phyloP scores from a whole-genome alignment of 2,329 filamentous ascomycete genomes.

The Hymenoscyphus salicellus region DNA sequence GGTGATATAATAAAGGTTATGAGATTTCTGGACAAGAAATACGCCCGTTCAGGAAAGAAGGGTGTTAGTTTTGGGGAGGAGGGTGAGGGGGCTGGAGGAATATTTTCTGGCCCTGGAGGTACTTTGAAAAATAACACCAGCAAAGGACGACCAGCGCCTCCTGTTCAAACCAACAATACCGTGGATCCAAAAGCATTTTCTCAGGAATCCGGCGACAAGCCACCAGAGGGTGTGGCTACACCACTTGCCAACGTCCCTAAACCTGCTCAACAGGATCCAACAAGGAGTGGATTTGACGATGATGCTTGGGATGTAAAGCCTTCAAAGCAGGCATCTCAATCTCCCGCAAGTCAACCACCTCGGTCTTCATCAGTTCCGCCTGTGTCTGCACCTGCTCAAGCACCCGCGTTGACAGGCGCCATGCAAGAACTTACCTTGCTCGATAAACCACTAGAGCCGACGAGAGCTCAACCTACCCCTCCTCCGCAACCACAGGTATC shows the following conservation, averaged over 20 bases:
- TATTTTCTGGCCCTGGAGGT: constrained; percentile 94
- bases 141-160: constrained; percentile 82
- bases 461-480: constrained; percentile 38
- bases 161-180: constrained; percentile 80
- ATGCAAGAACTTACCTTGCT: constrained; percentile 67
- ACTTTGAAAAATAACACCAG: constrained; percentile 89
- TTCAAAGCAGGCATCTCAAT: constrained; percentile 52
- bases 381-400: constrained; percentile 38
- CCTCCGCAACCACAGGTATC: constrained; percentile 27
- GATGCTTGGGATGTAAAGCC: constrained; percentile 97
- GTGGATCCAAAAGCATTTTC: constrained; percentile 86
- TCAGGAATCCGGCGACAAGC: constrained; percentile 46
- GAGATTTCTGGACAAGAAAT: constrained; percentile 81
- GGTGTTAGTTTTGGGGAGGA: constrained; percentile 53
- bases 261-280: constrained; percentile 48
- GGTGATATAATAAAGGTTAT: constrained; percentile 96
- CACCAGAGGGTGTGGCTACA: constrained; percentile 46
- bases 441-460: constrained; percentile 56
- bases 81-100: constrained; percentile 60
- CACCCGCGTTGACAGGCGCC: constrained; percentile 62
- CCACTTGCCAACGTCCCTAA: constrained; percentile 42
- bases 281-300: constrained; percentile 76
- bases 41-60: constrained; percentile 58
- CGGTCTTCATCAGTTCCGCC: constrained; percentile 39
- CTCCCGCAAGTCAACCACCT: constrained; percentile 39